Percentiles rank a stretch among this genome's conserved stretches.
Conservation (phyloP, 2,329 filamentous ascomycete species). For the Apiospora rasikravindrae region DNA sequence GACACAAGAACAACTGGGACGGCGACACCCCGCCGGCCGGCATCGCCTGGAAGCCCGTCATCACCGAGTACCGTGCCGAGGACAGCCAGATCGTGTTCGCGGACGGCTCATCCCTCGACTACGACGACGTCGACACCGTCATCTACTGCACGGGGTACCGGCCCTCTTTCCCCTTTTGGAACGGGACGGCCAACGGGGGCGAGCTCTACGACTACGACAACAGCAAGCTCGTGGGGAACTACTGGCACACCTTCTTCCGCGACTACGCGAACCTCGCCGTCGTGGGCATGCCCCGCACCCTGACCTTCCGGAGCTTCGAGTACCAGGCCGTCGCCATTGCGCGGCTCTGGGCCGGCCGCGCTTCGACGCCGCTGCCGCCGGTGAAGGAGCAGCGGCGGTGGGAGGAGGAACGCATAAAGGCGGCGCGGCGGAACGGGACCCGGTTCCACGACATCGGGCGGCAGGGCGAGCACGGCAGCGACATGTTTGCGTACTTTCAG, state of each 20-base stretch:
- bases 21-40: constrained; percentile 51
- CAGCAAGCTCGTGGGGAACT: constrained; percentile 50
- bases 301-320: constrained; percentile 61
- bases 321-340: constrained; percentile 61
- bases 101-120: constrained; percentile 40
- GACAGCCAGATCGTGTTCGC: constrained; percentile 50
- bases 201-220: constrained; percentile 55
- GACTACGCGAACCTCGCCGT: constrained; percentile 54
- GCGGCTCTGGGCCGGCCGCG: constrained; percentile 51
- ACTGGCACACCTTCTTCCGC: constrained; percentile 59
- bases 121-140: constrained; percentile 43
- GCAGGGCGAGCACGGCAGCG: constrained; percentile 47
- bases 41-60: constrained; percentile 59
- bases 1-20: constrained; percentile 56
- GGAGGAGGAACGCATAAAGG: constrained; percentile 47
- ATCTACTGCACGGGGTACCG: constrained; percentile 52
- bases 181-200: constrained; percentile 48
- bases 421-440: constrained; percentile 36
- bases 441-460: constrained; percentile 60
- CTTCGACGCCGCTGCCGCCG: constrained; percentile 44
- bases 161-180: constrained; percentile 56
- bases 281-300: constrained; percentile 55
- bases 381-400: constrained; percentile 48
- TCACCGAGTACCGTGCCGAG: constrained; percentile 46
- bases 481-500: constrained; percentile 54